Conservation (phyloP, 768 basidiomycete species). For the Calvatia gigantea region DNA sequence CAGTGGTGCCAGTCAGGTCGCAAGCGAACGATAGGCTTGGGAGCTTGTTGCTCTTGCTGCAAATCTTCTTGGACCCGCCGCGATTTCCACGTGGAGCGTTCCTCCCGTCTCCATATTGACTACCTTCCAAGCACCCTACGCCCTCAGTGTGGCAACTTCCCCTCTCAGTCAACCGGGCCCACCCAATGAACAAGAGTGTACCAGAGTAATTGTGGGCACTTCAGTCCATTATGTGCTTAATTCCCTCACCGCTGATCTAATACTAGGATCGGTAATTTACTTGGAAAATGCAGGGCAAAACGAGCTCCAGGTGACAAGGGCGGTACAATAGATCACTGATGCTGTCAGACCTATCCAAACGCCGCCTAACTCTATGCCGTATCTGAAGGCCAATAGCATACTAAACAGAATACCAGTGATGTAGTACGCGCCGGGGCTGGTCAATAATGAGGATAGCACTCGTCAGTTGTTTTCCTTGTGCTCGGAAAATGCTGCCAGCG, state of each 20-base stretch:
- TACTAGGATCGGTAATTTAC: slow-evolving; percentile 77
- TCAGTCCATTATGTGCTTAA: slow-evolving; percentile 65
- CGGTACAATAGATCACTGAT: slow-evolving; percentile 59
- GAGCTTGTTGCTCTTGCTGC: slow-evolving; percentile 69
- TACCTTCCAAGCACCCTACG: slow-evolving; percentile 82
- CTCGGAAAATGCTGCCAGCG: slow-evolving; percentile 74
- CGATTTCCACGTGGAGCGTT: slow-evolving; percentile 87
- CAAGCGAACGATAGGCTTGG: slow-evolving; percentile 98
- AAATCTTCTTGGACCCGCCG: slow-evolving; percentile 65
- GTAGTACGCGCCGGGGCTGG: slow-evolving; percentile 81
- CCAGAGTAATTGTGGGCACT: no score
- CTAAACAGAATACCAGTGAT: slow-evolving; percentile 81
- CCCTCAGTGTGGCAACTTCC: slow-evolving; percentile 79
- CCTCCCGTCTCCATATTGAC: slow-evolving; percentile 71
- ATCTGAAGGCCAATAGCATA: slow-evolving; percentile 68
- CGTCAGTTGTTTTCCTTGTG: slow-evolving; percentile 75
- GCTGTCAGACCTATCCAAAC: slow-evolving; percentile 59
- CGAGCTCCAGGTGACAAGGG: slow-evolving; percentile 65
- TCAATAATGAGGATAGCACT: slow-evolving; percentile 82
- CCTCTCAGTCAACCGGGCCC: no score
- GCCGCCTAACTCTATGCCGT: slow-evolving; percentile 69
- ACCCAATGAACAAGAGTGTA: no score
- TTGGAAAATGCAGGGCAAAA: slow-evolving; percentile 74
- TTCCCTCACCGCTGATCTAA: background rate
- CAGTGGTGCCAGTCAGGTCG: slow-evolving; percentile 81